A percentile compares a stretch with the other conserved stretches of the same genome.
Conservation (phyloP, 352 stramenopile genomes). For the Globisporangium okanoganense region DNA sequence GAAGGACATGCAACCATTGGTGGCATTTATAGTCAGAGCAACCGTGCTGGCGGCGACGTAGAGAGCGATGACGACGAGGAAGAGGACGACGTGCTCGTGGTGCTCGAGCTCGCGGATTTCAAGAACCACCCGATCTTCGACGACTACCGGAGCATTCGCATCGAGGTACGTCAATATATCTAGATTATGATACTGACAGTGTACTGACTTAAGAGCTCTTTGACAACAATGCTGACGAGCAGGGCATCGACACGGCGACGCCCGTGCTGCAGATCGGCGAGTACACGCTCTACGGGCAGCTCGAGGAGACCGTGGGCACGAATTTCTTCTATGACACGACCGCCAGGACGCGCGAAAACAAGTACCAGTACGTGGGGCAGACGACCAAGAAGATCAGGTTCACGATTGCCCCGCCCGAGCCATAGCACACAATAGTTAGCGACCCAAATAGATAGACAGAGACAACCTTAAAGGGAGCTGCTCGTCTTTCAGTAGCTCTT, state of each 20-base stretch:
- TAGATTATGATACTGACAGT: neutral
- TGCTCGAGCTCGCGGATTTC: constrained; percentile 75
- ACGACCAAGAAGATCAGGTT: constrained; percentile 81
- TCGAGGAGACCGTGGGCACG: constrained; percentile 77
- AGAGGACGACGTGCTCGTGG: constrained; percentile 65
- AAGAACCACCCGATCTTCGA: constrained; percentile 79
- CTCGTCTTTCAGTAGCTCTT: neutral
- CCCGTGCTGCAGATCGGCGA: constrained; percentile 68
- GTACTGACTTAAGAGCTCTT: neutral
- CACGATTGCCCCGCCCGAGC: constrained; percentile 66
- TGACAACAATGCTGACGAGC: neutral
- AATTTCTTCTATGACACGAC: constrained; percentile 79
- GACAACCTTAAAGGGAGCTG: neutral
- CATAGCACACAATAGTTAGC: constrained; percentile 12
- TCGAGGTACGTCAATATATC: constrained; percentile 39
- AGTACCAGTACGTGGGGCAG: constrained; percentile 60
- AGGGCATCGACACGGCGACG: constrained; percentile 69
- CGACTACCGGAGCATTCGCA: constrained; percentile 52
- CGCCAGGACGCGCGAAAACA: constrained; percentile 29
- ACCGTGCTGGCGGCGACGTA: neutral
- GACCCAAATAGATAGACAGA: neutral
- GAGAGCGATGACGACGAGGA: constrained; percentile 26
- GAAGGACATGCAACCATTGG: neutral
- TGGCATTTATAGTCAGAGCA: too few relatives aligned
- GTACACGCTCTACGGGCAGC: constrained; percentile 57